These are phyloP conservation scores for Mychonastes homosphaera DNA, from an alignment of 139 green algal genomes.

Conservation along the genomic window DNA sequence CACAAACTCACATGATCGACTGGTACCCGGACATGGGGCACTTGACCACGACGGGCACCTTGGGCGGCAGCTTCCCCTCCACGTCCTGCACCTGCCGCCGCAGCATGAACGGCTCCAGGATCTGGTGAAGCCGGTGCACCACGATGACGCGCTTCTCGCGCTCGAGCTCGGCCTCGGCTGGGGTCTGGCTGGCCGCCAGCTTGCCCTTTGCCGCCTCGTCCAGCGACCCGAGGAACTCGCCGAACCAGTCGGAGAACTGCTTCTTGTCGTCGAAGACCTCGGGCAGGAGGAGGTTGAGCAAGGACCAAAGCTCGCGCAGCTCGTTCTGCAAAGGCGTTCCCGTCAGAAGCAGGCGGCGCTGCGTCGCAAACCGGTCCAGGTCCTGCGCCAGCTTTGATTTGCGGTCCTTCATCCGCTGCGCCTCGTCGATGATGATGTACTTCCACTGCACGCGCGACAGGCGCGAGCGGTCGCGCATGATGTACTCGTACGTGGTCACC, in stretches of 20 bases:
- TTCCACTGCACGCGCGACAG: slow-evolving; percentile 68
- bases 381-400: too few species aligned
- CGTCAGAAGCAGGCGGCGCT: slow-evolving; percentile 54
- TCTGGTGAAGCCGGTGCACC: slow-evolving; percentile 73
- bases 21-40: slow-evolving; percentile 64
- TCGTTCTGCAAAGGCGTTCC: slow-evolving; percentile 88
- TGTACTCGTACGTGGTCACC: slow-evolving; percentile 96
- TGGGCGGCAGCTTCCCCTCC: slow-evolving; percentile 79
- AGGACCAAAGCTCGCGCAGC: slow-evolving; percentile 84
- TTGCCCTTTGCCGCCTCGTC: slow-evolving; percentile 16
- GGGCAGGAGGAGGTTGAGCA: slow-evolving; percentile 93
- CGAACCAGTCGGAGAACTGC: slow-evolving; percentile 86
- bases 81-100: slow-evolving; percentile 80
- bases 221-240: slow-evolving; percentile 37
- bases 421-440: slow-evolving; percentile 98
- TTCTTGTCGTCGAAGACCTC: slow-evolving; percentile 89
- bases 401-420: slow-evolving; percentile 97
- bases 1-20: slow-evolving; percentile 15
- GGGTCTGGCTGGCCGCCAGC: background rate
- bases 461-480: slow-evolving; percentile 77
- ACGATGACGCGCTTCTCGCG: slow-evolving; percentile 81
- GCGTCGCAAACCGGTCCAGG: slow-evolving; percentile 64
- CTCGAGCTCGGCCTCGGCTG: slow-evolving; percentile 20
- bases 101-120: slow-evolving; percentile 96
- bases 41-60: slow-evolving; percentile 58